phyloP scores from a whole-genome alignment of 1,139 yeast genomes.

The Saccharomyces pastorianus region DNA sequence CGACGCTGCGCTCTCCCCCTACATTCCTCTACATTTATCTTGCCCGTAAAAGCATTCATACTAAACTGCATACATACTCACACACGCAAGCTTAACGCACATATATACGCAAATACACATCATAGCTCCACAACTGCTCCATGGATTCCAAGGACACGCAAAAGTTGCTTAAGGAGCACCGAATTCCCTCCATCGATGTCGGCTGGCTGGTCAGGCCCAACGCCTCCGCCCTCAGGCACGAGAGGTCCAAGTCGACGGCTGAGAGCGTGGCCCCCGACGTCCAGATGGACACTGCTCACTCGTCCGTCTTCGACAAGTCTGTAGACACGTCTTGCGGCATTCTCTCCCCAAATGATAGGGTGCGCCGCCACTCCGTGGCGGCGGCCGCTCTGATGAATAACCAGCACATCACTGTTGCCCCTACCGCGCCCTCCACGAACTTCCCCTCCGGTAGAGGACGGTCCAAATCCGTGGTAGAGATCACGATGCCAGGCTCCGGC shows the following conservation, averaged over 20 bases:
- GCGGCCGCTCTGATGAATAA: not conserved
- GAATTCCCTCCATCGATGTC: constrained; percentile 1
- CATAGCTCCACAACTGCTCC: not conserved
- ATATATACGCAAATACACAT: not conserved
- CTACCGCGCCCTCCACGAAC: not conserved
- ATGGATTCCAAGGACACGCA: constrained; percentile 14
- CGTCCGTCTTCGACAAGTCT: not conserved
- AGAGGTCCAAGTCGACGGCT: not conserved
- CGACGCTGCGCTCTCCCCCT: not conserved
- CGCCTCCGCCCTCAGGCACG: not conserved
- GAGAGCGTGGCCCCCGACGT: not conserved
- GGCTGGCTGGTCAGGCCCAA: constrained; percentile 4
- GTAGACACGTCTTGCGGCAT: not conserved
- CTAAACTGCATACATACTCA: not conserved
- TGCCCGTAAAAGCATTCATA: not conserved
- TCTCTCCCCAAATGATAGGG: not conserved
- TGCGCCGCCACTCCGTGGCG: not conserved
- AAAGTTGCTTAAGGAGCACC: constrained; percentile 11
- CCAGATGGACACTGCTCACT: not conserved
- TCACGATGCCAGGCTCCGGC: not conserved
- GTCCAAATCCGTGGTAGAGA: constrained; percentile 3
- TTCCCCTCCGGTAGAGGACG: not conserved
- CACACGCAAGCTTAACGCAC: not conserved
- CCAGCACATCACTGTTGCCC: not conserved
- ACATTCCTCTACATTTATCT: not conserved